Conservation (phyloP, 2,329 filamentous ascomycete species). For the Scleromitrula shiraiana region DNA sequence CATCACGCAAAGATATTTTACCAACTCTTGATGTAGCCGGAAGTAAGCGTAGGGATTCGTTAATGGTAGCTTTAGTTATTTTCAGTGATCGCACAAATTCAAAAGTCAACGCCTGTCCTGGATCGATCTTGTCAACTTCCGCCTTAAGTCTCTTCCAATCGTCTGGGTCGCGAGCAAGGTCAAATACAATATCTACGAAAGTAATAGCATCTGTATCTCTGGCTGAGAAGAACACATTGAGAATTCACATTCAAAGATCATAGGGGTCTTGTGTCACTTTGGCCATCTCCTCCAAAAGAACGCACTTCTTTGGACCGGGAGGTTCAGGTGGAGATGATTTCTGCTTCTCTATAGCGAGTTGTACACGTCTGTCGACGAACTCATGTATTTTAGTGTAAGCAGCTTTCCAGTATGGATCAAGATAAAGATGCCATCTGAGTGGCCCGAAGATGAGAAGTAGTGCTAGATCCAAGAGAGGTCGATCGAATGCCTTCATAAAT, state of each 20-base stretch:
- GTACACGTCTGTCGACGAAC: slow-evolving; percentile 1
- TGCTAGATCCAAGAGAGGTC: neutral
- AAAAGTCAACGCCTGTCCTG: neutral
- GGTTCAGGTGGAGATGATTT: neutral
- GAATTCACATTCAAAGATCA: neutral
- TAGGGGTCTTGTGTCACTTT: neutral
- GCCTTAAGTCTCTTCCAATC: neutral
- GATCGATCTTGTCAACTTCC: neutral
- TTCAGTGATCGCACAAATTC: neutral
- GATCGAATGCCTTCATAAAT: neutral
- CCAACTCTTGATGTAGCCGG: neutral
- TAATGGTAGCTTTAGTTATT: neutral
- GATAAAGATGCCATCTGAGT: slow-evolving; percentile 8
- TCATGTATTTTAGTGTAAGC: neutral
- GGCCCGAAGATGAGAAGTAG: neutral
- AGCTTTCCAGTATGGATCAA: neutral
- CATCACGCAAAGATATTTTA: neutral
- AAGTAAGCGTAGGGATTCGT: neutral
- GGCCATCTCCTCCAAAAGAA: neutral
- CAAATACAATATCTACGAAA: neutral
- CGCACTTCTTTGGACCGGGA: neutral
- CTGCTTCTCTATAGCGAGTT: slow-evolving; percentile 6
- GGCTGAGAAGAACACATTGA: neutral
- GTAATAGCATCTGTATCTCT: neutral
- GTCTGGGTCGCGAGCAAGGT: neutral